Conservation (phyloP, 176 grass and related monocot genomes). For the Carex scoparia region DNA sequence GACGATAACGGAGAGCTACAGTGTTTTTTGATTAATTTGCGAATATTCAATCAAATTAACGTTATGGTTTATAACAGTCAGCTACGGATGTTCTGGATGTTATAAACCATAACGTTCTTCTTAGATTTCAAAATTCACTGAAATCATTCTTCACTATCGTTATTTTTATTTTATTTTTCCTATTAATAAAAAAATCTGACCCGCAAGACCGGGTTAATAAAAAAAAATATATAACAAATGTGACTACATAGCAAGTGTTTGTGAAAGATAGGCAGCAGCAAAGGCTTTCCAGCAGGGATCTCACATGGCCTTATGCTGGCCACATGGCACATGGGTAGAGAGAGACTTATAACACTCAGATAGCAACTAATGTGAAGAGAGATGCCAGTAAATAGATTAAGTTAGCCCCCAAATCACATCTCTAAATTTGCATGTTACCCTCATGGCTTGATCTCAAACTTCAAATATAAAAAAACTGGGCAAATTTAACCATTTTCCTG, state of each 20-base stretch:
- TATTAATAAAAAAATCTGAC: background rate
- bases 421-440: constrained; percentile 24
- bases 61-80: too few relatives aligned
- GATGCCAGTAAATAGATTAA: background rate
- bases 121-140: too few relatives aligned
- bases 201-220: background rate
- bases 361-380: background rate
- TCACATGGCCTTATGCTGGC: constrained; percentile 27
- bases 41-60: too few relatives aligned
- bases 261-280: background rate
- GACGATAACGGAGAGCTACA: too few relatives aligned
- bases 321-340: constrained; percentile 26
- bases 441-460: background rate
- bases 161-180: too few relatives aligned
- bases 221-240: constrained; percentile 14
- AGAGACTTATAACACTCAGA: constrained; percentile 19
- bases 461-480: background rate
- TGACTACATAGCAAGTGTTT: background rate
- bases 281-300: constrained; percentile 18
- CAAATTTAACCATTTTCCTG: background rate
- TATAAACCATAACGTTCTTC: too few relatives aligned
- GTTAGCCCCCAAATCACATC: constrained; percentile 1
- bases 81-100: too few relatives aligned
- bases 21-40: too few relatives aligned
- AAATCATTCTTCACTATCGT: too few relatives aligned